Base-by-base conservation (phyloP, 495 filamentous ascomycete genomes). In the Penicillium fimorum region DNA sequence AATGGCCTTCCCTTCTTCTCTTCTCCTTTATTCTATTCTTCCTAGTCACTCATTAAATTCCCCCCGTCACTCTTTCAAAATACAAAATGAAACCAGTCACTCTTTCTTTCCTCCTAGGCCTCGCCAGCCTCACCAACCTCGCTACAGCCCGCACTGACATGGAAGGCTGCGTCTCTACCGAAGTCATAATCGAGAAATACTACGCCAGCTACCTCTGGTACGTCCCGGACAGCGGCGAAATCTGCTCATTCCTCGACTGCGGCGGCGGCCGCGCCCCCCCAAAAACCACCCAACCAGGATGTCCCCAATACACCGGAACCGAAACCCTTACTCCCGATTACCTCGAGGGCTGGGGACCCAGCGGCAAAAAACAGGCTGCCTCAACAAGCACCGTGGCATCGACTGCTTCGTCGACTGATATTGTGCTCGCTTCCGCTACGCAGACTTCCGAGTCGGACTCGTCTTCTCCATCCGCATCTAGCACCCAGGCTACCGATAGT, bases 251-350 rank as follows among this genome's bases (percentile, higher is more conserved):
- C 43, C 73, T 82, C 55, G 83, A 86, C 75, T 87, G 85, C 63
- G 85, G 85, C 29, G 85, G 85, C 51, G 84, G 83, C 22, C 75
- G 79, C 42, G 84, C 83, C 10, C 84, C 85, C 0, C 77, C 80
- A 1, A 87, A 82, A 70, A 81, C 79, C 18, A 75, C 75, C 30
- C 78, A 83, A 27, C 84, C 84, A 1, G 84, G 84, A 8, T 88
- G 85, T 63, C 70, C 76, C 0, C 58, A 55, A 13, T 88, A 88
- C 67, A 65, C 62, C 3, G 84, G 84, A 42, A 85, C 83, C 8
- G 80, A 70, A 22, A 79, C 79, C 17, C 75, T 81, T 53, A 71
- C 72, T 22, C 75, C 82, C 4, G 75, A 63, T 55, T 84, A 72
- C 62, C 62, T 83, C 7, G 65, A 76, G 17, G 77, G 76, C 25